Percentiles rank a stretch among this genome's conserved stretches.
These are phyloP conservation scores for Vitellaria paradoxa DNA, from an alignment of 179 eudicot genomes.

Conservation along the genomic window DNA sequence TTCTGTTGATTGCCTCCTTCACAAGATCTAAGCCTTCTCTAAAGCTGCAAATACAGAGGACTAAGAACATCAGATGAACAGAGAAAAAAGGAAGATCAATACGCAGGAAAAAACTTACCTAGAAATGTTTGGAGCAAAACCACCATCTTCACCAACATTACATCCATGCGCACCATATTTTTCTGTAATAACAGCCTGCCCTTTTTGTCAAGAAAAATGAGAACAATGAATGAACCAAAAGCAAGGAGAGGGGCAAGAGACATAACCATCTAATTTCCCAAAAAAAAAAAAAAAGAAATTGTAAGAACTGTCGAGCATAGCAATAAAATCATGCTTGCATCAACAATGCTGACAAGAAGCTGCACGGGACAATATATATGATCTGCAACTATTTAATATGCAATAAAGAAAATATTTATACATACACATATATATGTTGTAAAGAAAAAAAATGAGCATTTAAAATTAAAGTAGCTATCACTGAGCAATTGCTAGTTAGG, in stretches of 20 bases:
- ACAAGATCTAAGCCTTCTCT: conserved; percentile 90
- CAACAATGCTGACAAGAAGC: conserved; percentile 1
- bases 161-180: conserved; percentile 76
- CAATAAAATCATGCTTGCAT: neutral
- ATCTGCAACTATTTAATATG: neutral
- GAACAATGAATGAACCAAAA: conserved; percentile 10
- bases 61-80: conserved; percentile 11
- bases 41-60: conserved; percentile 54
- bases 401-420: neutral
- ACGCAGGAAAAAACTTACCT: conserved; percentile 46
- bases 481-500: neutral
- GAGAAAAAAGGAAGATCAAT: conserved; percentile 13
- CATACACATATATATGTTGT: too few relatives aligned
- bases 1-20: conserved; percentile 79
- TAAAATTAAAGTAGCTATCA: neutral
- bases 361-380: neutral
- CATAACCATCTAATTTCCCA: neutral
- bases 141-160: conserved; percentile 95
- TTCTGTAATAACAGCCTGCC: conserved; percentile 85
- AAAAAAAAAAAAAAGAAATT: neutral
- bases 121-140: conserved; percentile 88
- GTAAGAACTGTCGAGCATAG: neutral
- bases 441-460: neutral
- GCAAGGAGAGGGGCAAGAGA: neutral
- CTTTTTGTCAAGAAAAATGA: conserved; percentile 33